Conservation (phyloP, 2,329 filamentous ascomycete genomes). For the Fusarium sp. region DNA sequence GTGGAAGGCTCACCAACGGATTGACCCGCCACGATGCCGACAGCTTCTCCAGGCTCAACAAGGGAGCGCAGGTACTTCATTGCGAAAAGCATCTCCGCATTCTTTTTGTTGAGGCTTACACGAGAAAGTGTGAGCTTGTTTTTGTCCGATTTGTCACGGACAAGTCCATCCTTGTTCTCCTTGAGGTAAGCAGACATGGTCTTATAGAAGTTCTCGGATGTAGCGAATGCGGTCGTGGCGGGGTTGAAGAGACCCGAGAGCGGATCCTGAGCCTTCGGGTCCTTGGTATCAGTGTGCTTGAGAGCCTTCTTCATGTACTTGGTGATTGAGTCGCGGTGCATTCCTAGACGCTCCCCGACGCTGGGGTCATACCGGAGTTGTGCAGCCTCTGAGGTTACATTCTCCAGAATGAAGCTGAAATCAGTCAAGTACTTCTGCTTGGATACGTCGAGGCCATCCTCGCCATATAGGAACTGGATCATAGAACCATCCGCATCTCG, state of each 20-base stretch:
- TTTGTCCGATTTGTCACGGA: conserved; percentile 60
- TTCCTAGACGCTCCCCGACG: conserved; percentile 59
- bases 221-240: conserved; percentile 83
- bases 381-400: conserved; percentile 83
- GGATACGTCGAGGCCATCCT: conserved; percentile 93
- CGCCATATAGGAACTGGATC: conserved; percentile 95
- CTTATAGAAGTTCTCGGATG: conserved; percentile 86
- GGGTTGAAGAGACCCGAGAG: conserved; percentile 80
- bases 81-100: conserved; percentile 85
- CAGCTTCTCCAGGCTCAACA: conserved; percentile 94
- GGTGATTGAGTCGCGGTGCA: conserved; percentile 71
- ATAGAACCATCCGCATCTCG: conserved; percentile 93
- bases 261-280: conserved; percentile 76
- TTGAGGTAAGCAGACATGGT: conserved; percentile 82
- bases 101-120: conserved; percentile 72
- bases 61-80: conserved; percentile 94
- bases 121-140: conserved; percentile 43
- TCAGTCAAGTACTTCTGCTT: conserved; percentile 93
- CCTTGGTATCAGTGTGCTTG: conserved; percentile 74
- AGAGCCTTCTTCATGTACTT: conserved; percentile 85
- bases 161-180: conserved; percentile 74
- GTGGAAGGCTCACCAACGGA: conserved; percentile 97
- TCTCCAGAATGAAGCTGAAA: conserved; percentile 90
- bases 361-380: conserved; percentile 76
- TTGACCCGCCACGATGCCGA: conserved; percentile 96